Evolutionary conservation across 139 green algal genomes (phyloP), one percentile per base, ranked within the genome.

Genomic region (Parachlorella kessleri): DNA sequence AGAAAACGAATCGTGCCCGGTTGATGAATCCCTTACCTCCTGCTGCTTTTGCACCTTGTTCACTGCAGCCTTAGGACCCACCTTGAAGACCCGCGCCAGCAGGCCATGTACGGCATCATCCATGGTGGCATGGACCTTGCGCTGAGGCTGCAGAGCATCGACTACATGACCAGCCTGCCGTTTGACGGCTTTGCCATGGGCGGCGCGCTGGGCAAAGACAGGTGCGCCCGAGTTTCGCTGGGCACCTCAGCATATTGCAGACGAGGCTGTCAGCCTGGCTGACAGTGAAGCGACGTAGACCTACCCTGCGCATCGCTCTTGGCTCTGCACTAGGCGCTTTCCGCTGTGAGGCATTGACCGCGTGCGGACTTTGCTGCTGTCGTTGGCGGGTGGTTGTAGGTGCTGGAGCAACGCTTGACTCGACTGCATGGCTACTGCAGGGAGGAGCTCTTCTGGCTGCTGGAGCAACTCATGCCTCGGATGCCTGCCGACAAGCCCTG

Each of bases 101-200:
- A 91, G 75, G 85, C 85, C n/a, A 90, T 90, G 84, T 90, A 87
- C 41, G 87, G 70, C 3, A 81, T 91, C 2, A 67, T 90, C 48
- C 87, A 91, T 63, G 87, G 87, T 33, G 87, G 87, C 1, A 69
- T 84, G 1, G 40, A 68, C 26, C 7, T 73, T n/a, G 76, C 79
- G 36, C 55, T 90, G 55, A 39, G 87, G n/a, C 70, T 59, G 35
- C 39, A 74, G 33, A 85, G 72, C 70, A 79, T 78, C 5, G 80
- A 80, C 28, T 92, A 87, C 79, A 39, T 92, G 40, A 75, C 71
- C 24, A 41, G 26, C 1, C 79, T 88, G 28, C 79, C 81, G 9
- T 92, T 90, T 73, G 86, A 90, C 59, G 88, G 88, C 18, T 86
- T 83, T 70, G 85, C 85, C 0, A 79, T 92, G 26, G 88, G 88